Evolutionary conservation across 495 filamentous ascomycete genomes (phyloP).

Genomic region (Penicillium lividum): DNA sequence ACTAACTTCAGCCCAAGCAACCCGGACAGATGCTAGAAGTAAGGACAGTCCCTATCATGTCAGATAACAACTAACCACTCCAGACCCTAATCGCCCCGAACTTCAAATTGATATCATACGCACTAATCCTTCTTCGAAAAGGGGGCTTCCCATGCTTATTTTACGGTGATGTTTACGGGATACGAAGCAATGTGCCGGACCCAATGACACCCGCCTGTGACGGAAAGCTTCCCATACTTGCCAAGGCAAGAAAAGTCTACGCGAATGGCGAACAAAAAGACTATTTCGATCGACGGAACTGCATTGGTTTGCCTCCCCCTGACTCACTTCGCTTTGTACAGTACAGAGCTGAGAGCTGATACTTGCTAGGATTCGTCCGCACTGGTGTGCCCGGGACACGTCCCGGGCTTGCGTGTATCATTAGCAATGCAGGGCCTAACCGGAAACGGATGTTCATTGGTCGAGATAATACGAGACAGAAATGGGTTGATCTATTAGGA

Average conservation of each 20-base stretch:
- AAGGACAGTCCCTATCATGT: slow-evolving; percentile 15
- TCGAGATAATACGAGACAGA: slow-evolving; percentile 52
- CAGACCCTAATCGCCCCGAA: slow-evolving; percentile 51
- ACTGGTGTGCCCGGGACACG: slow-evolving; percentile 55
- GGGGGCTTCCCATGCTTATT: slow-evolving; percentile 71
- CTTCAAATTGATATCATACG: slow-evolving; percentile 62
- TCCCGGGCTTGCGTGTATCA: slow-evolving; percentile 58
- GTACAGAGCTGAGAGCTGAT: not conserved
- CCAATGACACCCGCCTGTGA: slow-evolving; percentile 60
- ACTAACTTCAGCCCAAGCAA: slow-evolving; percentile 44
- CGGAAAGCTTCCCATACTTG: slow-evolving; percentile 59
- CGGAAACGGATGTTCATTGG: slow-evolving; percentile 66
- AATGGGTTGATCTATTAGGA: slow-evolving; percentile 65
- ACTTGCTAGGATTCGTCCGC: slow-evolving; percentile 55
- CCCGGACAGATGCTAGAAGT: slow-evolving; percentile 59
- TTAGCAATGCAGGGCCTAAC: slow-evolving; percentile 52
- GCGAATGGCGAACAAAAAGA: slow-evolving; percentile 67
- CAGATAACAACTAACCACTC: slow-evolving; percentile 5
- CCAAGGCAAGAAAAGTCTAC: slow-evolving; percentile 66
- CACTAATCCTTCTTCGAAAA: slow-evolving; percentile 65
- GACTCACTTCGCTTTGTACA: not conserved
- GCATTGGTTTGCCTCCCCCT: slow-evolving; percentile 51
- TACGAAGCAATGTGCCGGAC: slow-evolving; percentile 46
- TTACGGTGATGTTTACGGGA: slow-evolving; percentile 76
- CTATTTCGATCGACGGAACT: slow-evolving; percentile 66